These are phyloP conservation scores for Wickerhamomyces canadensis DNA, from an alignment of 805 yeast species.

Conservation along the genomic window DNA sequence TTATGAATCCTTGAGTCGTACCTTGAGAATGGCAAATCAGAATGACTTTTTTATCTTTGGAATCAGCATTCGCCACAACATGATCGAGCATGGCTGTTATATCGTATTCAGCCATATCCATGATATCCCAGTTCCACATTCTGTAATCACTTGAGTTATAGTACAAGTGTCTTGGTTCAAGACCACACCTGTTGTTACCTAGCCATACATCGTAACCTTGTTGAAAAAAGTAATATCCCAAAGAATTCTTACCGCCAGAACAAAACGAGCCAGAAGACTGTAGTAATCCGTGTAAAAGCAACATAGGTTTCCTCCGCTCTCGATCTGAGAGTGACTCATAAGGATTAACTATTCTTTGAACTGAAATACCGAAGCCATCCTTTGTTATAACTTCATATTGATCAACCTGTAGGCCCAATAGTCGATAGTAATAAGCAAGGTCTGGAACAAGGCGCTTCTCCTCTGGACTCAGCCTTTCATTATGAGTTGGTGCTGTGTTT, in stretches of 20 bases:
- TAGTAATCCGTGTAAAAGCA: conserved; percentile 79
- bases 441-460: conserved; percentile 42
- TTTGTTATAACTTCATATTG: conserved; percentile 59
- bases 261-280: conserved; percentile 85
- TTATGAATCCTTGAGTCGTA: conserved; percentile 75
- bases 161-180: conserved; percentile 59
- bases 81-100: conserved; percentile 65
- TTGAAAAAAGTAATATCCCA: conserved; percentile 52
- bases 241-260: conserved; percentile 74
- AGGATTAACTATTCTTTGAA: conserved; percentile 60
- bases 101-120: conserved; percentile 77
- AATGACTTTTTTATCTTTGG: conserved; percentile 40
- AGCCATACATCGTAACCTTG: conserved; percentile 84
- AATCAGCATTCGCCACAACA: conserved; percentile 38
- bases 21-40: conserved; percentile 91
- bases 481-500: conserved; percentile 10
- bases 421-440: conserved; percentile 60
- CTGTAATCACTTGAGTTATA: conserved; percentile 36
- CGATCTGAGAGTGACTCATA: conserved; percentile 20
- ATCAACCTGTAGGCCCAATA: conserved; percentile 53
- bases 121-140: conserved; percentile 93
- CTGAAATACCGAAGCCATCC: conserved; percentile 72
- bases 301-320: conserved; percentile 48
- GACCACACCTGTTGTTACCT: conserved; percentile 88
- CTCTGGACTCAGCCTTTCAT: conserved; percentile 16